Evolutionary conservation across 192 early-diverging fungal genomes (phyloP).

Genomic region (Rhizophagus clarus): DNA sequence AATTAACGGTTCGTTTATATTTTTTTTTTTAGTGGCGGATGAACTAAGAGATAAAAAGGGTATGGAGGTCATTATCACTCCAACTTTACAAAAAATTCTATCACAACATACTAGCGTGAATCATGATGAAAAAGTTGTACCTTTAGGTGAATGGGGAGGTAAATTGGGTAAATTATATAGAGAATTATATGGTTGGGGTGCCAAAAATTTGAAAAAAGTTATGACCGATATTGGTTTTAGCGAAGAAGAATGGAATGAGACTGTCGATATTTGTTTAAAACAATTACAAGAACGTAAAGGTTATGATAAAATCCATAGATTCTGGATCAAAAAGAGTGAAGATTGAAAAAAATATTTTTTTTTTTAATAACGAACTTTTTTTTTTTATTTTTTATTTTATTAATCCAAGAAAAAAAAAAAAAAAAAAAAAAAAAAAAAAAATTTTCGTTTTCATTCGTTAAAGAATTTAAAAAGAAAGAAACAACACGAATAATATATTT

Average conservation of each 20-base stretch:
- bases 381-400: too few species aligned
- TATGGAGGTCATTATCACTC: not conserved
- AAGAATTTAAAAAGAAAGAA: too few species aligned
- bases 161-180: conserved; percentile 4
- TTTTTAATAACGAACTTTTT: too few species aligned
- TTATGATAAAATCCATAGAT: conserved; percentile 19
- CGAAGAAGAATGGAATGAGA: not conserved
- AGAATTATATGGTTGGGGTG: conserved; percentile 7
- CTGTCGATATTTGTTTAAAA: conserved; percentile 18
- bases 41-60: not conserved
- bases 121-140: not conserved
- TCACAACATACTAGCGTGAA: not conserved
- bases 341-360: not conserved
- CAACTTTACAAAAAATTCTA: not conserved
- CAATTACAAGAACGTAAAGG: not conserved
- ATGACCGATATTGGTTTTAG: not conserved
- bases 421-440: too few species aligned
- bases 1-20: not conserved
- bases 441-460: too few species aligned
- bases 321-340: not conserved
- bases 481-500: too few species aligned
- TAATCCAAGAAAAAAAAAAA: too few species aligned
- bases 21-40: not conserved
- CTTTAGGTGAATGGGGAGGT: conserved; percentile 9
- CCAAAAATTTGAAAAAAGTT: conserved; percentile 11